Evolutionary conservation across 169 alveolate genomes (phyloP).

Genomic region (Miamiensis avidus): DNA sequence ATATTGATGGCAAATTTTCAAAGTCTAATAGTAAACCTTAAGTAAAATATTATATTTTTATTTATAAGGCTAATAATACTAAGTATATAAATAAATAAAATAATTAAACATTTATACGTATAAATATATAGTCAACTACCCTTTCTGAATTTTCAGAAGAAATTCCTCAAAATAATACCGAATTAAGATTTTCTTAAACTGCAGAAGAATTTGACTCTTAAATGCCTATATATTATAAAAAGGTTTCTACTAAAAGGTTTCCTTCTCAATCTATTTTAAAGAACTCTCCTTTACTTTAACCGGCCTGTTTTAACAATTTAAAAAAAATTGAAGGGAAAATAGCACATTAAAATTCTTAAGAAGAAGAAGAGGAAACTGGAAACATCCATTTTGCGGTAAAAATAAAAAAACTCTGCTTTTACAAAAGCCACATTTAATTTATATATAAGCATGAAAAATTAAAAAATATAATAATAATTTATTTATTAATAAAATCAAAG

Average conservation of each 20-base stretch:
- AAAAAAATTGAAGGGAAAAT: background rate
- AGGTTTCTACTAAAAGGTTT: background rate
- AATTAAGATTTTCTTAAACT: background rate
- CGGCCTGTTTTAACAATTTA: background rate
- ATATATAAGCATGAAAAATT: too few relatives aligned
- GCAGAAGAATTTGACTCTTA: too few relatives aligned
- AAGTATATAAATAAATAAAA: too few relatives aligned
- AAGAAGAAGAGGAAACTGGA: background rate
- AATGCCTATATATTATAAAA: too few relatives aligned
- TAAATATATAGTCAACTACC: background rate
- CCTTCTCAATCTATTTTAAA: background rate
- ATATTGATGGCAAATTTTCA: background rate
- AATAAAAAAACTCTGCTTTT: too few relatives aligned
- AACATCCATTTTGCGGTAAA: background rate
- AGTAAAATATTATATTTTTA: background rate
- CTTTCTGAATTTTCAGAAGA: background rate
- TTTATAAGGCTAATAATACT: background rate
- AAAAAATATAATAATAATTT: too few relatives aligned
- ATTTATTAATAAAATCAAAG: too few relatives aligned
- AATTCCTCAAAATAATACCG: background rate
- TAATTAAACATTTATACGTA: too few relatives aligned
- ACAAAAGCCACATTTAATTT: too few relatives aligned
- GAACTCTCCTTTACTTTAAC: background rate
- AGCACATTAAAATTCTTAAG: background rate
- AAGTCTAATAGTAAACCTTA: background rate